A percentile compares a stretch with the other conserved stretches of the same genome.
Evolutionary conservation across 2,329 filamentous ascomycete genomes (phyloP).

Genomic region (Chaetomium sp.): DNA sequence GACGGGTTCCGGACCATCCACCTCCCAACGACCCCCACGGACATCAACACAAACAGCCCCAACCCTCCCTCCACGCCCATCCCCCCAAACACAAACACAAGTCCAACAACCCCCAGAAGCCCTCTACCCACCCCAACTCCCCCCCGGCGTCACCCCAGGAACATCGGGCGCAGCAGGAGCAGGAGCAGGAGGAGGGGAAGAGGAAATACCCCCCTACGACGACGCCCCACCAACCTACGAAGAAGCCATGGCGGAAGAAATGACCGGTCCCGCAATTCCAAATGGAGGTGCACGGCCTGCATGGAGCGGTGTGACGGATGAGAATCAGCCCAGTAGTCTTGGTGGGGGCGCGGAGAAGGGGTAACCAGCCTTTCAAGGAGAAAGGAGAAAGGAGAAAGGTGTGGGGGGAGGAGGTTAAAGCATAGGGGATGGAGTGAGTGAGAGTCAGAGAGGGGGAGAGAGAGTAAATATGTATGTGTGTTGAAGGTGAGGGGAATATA

Average conservation of each 20-base stretch:
- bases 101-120: conserved; percentile 36
- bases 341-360: conserved; percentile 21
- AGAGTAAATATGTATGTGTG: too few species aligned
- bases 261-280: conserved; percentile 65
- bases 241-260: conserved; percentile 75
- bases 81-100: conserved; percentile 14
- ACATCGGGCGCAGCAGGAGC: too few species aligned
- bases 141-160: too few species aligned
- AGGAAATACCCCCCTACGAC: conserved; percentile 45
- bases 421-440: too few species aligned
- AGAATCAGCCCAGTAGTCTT: conserved; percentile 50
- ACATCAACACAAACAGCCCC: conserved; percentile 14
- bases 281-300: conserved; percentile 56
- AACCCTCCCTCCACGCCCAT: conserved; percentile 28
- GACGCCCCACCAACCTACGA: conserved; percentile 94
- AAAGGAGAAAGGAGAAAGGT: neutral
- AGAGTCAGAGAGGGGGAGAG: too few species aligned
- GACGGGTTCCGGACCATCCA: conserved; percentile 11
- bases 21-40: neutral
- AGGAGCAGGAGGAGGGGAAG: conserved; percentile 20
- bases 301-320: conserved; percentile 59
- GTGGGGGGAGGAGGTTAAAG: too few species aligned
- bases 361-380: neutral
- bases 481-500: too few species aligned
- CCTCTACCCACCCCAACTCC: conserved; percentile 52